Evolutionary conservation across 495 filamentous ascomycete genomes (phyloP), one percentile per base, ranked within the genome.

Genomic region (Tuber borchii): DNA sequence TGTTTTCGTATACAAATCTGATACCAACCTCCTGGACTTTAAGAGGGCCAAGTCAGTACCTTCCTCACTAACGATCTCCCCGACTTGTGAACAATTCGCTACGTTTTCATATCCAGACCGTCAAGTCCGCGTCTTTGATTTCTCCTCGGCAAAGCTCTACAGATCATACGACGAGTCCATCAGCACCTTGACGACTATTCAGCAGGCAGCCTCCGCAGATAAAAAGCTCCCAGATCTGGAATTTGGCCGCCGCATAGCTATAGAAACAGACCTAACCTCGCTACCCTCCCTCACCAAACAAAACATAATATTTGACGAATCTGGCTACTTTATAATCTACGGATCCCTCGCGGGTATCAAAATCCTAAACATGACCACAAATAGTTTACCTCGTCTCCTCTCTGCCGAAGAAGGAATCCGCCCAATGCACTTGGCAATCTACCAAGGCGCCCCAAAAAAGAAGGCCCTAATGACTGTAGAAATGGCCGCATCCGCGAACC

Each of bases 101-200:
- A 93, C 94, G 0, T 90, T 96, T 79, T 99, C 95, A 1, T 91
- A 97, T 82, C 95, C 95, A 0, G 95, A 99, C 84, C 91, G 95
- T 34, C 93, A 94, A 82, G 88, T 98, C 34, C 91, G 95, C 9
- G 84, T 99, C 61, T 99, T 98, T 78, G 94, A 98, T 79, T 98
- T 98, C 80, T 87, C 90, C 9, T 89, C 93, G 0, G 95, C 90
- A 12, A 97, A 96, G 82, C 87, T 98, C 0, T 90, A 93, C 79
- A 91, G 95, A 43, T 93, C 93, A 14, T 99, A 98, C 80, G 96
- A 98, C 80, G 95, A 99, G 81, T 97, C 94, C 31, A 86, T 98
- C 8, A 83, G 88, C 31, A 95, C 91, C 5, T 90, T 97, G 44
- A 92, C 91, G 46, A 93, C 95, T 48, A 97, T 97, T 93, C 95